Conservation (phyloP, 192 early-diverging fungal species). For the Backusella tuberculispora region DNA sequence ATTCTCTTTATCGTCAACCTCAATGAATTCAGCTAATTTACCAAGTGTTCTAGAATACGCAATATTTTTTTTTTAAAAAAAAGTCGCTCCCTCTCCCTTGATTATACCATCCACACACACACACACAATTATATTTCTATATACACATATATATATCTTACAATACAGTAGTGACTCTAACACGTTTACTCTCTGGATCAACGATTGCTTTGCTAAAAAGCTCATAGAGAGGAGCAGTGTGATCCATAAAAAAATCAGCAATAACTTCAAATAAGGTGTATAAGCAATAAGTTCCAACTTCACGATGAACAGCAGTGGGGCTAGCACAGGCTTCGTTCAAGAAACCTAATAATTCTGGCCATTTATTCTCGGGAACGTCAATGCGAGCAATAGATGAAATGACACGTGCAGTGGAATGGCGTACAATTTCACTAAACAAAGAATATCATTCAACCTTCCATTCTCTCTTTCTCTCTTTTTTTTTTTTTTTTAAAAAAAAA, state of each 20-base stretch:
- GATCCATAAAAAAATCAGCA: conserved; percentile 67
- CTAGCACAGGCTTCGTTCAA: conserved; percentile 84
- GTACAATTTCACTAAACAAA: conserved; percentile 60
- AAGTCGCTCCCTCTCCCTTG: no score
- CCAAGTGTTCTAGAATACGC: conserved; percentile 8
- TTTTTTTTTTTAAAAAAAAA: conserved; percentile 10
- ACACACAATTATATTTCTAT: not conserved
- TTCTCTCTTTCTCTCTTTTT: not conserved
- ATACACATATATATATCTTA: conserved; percentile 30
- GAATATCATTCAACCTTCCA: not conserved
- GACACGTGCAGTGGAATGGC: conserved; percentile 84
- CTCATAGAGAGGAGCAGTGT: conserved; percentile 69
- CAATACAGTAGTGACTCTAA: conserved; percentile 80
- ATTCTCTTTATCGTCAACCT: conserved; percentile 48
- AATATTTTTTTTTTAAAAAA: conserved; percentile 44
- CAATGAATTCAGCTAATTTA: conserved; percentile 28
- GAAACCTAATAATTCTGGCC: conserved; percentile 79
- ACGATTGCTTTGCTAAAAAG: conserved; percentile 74
- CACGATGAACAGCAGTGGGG: conserved; percentile 71
- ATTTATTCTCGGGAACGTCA: conserved; percentile 77
- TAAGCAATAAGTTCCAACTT: conserved; percentile 86
- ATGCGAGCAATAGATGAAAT: conserved; percentile 86
- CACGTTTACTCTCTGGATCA: conserved; percentile 83
- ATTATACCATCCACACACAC: not conserved
- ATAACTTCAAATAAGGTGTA: conserved; percentile 88